phyloP scores from a whole-genome alignment of 441 rosid genomes.

The Pelargonium citronellum region DNA sequence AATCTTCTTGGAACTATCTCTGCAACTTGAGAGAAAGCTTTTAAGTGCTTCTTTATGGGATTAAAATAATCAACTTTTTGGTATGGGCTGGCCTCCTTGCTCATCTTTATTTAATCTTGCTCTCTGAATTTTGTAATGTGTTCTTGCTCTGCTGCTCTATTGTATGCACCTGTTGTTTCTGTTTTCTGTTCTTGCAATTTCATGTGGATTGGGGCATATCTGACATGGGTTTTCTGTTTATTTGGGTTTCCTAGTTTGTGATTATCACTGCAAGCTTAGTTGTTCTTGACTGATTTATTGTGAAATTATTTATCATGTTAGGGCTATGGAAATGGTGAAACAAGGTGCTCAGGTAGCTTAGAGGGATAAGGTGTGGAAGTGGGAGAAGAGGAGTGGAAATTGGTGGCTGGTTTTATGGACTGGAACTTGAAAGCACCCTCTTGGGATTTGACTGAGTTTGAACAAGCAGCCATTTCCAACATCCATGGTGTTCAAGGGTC shows the following conservation, averaged over 20 bases:
- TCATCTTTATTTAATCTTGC: not conserved
- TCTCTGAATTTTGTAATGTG: slow-evolving; percentile 9
- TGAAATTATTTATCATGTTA: slow-evolving; percentile 13
- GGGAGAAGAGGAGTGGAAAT: slow-evolving; percentile 13
- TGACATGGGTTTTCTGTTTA: slow-evolving; percentile 3
- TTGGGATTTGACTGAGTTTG: slow-evolving; percentile 48
- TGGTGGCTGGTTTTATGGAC: slow-evolving; percentile 35
- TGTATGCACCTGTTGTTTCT: not conserved
- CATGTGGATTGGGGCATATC: not conserved
- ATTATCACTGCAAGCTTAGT: slow-evolving; percentile 7
- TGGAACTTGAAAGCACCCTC: slow-evolving; percentile 44
- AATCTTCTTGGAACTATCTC: slow-evolving; percentile 32
- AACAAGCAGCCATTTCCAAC: slow-evolving; percentile 35
- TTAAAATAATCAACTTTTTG: slow-evolving; percentile 20
- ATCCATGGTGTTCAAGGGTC: slow-evolving; percentile 36
- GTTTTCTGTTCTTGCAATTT: not conserved
- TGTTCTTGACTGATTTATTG: slow-evolving; percentile 14
- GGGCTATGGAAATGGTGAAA: slow-evolving; percentile 17
- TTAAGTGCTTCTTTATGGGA: not conserved
- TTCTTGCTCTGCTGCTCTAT: not conserved
- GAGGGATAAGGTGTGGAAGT: slow-evolving; percentile 11
- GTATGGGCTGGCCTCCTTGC: slow-evolving; percentile 17
- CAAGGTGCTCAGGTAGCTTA: slow-evolving; percentile 19
- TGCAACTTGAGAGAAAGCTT: slow-evolving; percentile 12
- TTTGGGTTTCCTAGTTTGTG: slow-evolving; percentile 2